Evolutionary conservation across 2,329 filamentous ascomycete genomes (phyloP).

Genomic region (Aspergillus neotritici): DNA sequence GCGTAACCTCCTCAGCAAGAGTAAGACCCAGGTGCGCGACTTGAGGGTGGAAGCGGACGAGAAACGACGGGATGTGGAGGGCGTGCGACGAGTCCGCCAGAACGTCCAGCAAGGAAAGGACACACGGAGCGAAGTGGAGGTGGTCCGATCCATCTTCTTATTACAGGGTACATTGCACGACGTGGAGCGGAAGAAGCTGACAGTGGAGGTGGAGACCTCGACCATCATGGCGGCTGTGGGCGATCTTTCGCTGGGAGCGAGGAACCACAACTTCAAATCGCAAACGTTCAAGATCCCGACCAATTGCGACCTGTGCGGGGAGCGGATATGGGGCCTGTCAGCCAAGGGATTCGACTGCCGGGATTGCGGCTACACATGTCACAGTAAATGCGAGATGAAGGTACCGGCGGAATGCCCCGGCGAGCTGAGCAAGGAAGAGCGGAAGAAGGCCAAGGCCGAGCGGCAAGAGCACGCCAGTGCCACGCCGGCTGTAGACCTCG

Average conservation of each 20-base stretch:
- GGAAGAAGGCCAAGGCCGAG: constrained; percentile 84
- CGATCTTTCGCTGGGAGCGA: constrained; percentile 84
- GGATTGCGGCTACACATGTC: constrained; percentile 96
- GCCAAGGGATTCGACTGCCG: constrained; percentile 95
- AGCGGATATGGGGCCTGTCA: constrained; percentile 93
- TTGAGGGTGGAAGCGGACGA: constrained; percentile 77
- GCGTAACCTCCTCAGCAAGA: constrained; percentile 86
- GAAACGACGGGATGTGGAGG: constrained; percentile 79
- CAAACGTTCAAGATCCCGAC: constrained; percentile 99
- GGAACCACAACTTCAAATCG: constrained; percentile 97
- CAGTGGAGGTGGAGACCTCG: constrained; percentile 85
- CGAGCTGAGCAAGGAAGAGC: constrained; percentile 88
- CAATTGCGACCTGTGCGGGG: constrained; percentile 93
- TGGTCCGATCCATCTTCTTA: constrained; percentile 75
- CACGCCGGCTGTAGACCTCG: constrained; percentile 33
- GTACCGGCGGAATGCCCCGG: constrained; percentile 93
- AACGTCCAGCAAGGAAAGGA: constrained; percentile 76
- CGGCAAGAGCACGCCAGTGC: constrained; percentile 73
- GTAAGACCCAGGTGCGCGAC: constrained; percentile 75
- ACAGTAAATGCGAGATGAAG: constrained; percentile 99
- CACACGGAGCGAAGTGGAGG: constrained; percentile 79
- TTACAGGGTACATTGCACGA: constrained; percentile 82
- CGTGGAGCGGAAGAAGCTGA: constrained; percentile 74
- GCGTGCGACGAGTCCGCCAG: constrained; percentile 66
- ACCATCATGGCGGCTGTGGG: constrained; percentile 89